Evolutionary conservation across 139 green algal species (phyloP).

Genomic region (Volvox reticuliferus): DNA sequence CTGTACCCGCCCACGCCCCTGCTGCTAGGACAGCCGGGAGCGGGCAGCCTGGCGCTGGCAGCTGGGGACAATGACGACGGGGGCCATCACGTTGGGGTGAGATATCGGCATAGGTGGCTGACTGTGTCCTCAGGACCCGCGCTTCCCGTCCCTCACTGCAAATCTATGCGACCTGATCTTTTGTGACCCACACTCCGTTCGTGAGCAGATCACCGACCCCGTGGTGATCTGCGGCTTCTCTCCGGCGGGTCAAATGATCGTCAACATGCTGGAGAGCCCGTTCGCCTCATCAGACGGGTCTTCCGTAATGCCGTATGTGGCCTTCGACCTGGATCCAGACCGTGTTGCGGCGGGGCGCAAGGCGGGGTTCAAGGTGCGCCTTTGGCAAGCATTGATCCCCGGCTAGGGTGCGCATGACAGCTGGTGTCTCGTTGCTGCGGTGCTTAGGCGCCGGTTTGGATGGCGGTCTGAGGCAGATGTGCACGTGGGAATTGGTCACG

Average conservation of each 20-base stretch:
- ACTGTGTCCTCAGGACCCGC: too few species aligned
- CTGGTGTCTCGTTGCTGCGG: too few species aligned
- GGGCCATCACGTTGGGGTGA: too few species aligned
- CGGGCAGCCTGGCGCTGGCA: neutral
- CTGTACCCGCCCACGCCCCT: slow-evolving; percentile 8
- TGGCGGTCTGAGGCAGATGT: too few species aligned
- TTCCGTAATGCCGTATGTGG: slow-evolving; percentile 76
- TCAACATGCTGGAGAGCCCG: slow-evolving; percentile 88
- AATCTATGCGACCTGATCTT: too few species aligned
- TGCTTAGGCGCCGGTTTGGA: too few species aligned
- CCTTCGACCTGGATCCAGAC: slow-evolving; percentile 84
- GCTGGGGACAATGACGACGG: too few species aligned
- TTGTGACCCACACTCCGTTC: too few species aligned
- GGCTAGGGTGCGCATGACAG: neutral
- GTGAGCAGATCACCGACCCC: neutral
- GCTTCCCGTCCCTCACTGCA: too few species aligned
- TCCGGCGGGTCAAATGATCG: slow-evolving; percentile 77
- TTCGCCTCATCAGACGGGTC: slow-evolving; percentile 50
- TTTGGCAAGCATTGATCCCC: neutral
- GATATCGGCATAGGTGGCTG: too few species aligned
- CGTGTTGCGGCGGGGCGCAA: slow-evolving; percentile 70
- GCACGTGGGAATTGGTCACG: too few species aligned
- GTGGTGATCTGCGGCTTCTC: slow-evolving; percentile 50
- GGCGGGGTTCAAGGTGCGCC: slow-evolving; percentile 46
- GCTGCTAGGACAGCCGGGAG: neutral